Evolutionary conservation across 75 land plant species (phyloP).

Genomic region (Pinus albicaulis): DNA sequence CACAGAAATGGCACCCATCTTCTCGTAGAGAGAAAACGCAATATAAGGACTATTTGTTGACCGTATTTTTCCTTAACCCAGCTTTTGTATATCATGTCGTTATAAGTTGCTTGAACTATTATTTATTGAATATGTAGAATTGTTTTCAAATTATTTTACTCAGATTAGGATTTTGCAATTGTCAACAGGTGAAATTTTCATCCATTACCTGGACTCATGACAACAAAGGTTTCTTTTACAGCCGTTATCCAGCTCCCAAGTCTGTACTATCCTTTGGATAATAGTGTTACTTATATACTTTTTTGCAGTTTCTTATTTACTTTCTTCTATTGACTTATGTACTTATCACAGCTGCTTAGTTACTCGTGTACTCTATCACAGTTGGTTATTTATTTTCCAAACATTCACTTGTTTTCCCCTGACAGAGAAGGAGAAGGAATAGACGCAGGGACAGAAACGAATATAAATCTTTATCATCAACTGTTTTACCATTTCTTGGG

Average conservation of each 20-base stretch:
- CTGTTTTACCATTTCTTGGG: conserved; percentile 89
- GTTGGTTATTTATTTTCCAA: neutral
- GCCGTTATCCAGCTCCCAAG: conserved; percentile 93
- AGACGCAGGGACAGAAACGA: conserved; percentile 95
- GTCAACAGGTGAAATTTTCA: conserved; percentile 86
- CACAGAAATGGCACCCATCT: neutral
- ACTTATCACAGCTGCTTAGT: no score
- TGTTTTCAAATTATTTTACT: neutral
- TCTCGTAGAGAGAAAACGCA: neutral
- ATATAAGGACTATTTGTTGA: no score
- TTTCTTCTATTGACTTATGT: neutral
- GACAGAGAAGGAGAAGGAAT: conserved; percentile 38
- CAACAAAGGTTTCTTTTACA: conserved; percentile 94
- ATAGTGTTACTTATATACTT: neutral
- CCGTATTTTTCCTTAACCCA: no score
- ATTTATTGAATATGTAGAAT: neutral
- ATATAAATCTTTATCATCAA: conserved; percentile 75
- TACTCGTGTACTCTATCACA: neutral
- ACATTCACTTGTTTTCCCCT: neutral
- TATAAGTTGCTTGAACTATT: conserved; percentile 45
- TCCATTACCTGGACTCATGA: conserved; percentile 91
- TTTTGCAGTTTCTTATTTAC: neutral
- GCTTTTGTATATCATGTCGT: neutral
- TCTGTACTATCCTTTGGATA: conserved; percentile 25
- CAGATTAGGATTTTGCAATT: no score